A percentile compares a stretch with the other conserved stretches of the same genome.
Evolutionary conservation across 495 filamentous ascomycete genomes (phyloP).

Genomic region (Penicillium cataractarum): DNA sequence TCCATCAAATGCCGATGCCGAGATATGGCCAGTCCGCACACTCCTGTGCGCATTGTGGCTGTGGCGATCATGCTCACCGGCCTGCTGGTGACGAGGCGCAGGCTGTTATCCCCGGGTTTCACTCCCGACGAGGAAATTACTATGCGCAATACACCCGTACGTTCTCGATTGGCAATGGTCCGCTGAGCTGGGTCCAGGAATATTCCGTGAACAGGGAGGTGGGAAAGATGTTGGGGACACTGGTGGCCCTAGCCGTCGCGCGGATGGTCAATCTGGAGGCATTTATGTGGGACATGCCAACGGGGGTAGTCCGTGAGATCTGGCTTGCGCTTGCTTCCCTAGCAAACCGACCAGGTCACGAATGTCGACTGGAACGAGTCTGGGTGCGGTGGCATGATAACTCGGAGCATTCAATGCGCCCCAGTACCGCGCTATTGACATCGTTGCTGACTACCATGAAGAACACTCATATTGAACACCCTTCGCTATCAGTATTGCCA

Average conservation of each 20-base stretch:
- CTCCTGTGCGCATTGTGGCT: constrained; percentile 45
- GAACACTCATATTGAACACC: constrained; percentile 70
- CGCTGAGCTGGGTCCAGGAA: constrained; percentile 78
- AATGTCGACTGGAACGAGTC: constrained; percentile 73
- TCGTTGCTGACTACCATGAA: constrained; percentile 33
- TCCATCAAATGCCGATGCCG: constrained; percentile 45
- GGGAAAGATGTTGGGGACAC: constrained; percentile 90
- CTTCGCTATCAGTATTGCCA: constrained; percentile 83
- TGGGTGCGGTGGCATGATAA: constrained; percentile 95
- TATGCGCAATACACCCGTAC: constrained; percentile 86
- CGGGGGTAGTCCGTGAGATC: constrained; percentile 82
- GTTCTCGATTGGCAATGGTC: constrained; percentile 90
- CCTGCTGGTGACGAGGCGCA: constrained; percentile 18
- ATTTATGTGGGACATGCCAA: constrained; percentile 97
- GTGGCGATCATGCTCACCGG: constrained; percentile 24
- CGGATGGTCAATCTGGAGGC: constrained; percentile 89
- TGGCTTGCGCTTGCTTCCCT: constrained; percentile 83
- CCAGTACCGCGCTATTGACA: constrained; percentile 7
- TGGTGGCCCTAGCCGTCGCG: constrained; percentile 83
- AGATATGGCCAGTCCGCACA: constrained; percentile 11
- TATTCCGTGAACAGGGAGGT: constrained; percentile 88
- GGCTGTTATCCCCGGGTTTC: constrained; percentile 12
- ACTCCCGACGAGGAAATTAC: constrained; percentile 65
- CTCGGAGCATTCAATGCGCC: constrained; percentile 47
- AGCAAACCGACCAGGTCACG: constrained; percentile 60